Base-by-base conservation (phyloP, 176 grass and related monocot genomes). In the Phragmites australis region DNA sequence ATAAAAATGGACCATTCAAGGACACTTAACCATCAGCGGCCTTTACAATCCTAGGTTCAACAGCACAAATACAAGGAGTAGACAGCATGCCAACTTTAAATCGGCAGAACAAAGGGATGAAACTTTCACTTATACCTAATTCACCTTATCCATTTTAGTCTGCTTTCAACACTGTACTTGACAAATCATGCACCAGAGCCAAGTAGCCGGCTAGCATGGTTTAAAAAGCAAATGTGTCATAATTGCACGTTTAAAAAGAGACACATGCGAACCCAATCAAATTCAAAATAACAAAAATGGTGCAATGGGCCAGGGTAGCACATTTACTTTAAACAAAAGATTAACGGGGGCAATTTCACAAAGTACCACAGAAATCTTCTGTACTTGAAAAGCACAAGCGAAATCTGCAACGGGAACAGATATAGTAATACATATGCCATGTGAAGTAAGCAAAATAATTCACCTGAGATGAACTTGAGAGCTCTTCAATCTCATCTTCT, bases 401-500 rank as follows among this genome's bases (percentile, higher is more conserved):
- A 25, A 34, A 73, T 59, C 55, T 37, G 49, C 51, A 55, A 75
- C 29, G 34, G 34, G 2, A 37, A 37, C 18, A 30, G 64, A 46
- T 30, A 23, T 2, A 13, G 1, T 0, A 58, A 63, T 55, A 34
- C 54, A 72, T 71, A 29, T 59, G 15, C 43, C 6, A 42, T 34
- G 46, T 70, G 6, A 47, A 61, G 45, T 25, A 84, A 71, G 10
- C 30, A 41, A 41, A 74, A 30, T 65, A 53, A 56, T 44, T 45
- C 44, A 92, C 87, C 87, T 92, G 78, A 27, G 89, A 81, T 40
- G 79, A 86, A 46, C 78, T 76, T 44, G 84, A 92, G 5, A 88
- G 63, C 63, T 88, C 84, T 86, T 92, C 70, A 29, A 87, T 78
- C 57, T 92, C 74, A 75, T 93, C 81, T 21, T 90, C 81, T 56